phyloP scores from a whole-genome alignment of 371 early-diverging fungal genomes.

The Funneliformis caledonium region DNA sequence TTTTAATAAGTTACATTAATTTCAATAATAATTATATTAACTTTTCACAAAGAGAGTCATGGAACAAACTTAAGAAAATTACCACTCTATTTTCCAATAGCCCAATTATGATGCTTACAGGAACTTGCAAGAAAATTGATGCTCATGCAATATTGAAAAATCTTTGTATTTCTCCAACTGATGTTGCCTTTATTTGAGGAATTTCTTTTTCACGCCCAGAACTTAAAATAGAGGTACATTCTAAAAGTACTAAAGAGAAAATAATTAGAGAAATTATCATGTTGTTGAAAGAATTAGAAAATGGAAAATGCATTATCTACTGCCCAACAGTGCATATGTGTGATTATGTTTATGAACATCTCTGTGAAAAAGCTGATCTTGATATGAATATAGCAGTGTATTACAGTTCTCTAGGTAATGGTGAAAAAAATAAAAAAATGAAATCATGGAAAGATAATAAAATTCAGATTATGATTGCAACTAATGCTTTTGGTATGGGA shows the following conservation, averaged over 20 bases:
- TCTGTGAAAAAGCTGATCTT: not conserved
- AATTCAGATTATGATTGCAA: not conserved
- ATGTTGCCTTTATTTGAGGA: not conserved
- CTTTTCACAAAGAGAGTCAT: not conserved
- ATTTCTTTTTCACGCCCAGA: not conserved
- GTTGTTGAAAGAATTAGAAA: not conserved
- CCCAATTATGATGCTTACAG: not conserved
- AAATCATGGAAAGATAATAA: constrained; percentile 5
- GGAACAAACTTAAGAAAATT: not conserved
- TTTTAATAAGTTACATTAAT: not conserved
- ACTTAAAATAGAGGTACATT: not conserved
- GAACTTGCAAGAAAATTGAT: no score
- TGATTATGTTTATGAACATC: no score
- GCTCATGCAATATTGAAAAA: no score
- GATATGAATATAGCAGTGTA: not conserved
- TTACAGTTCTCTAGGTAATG: not conserved
- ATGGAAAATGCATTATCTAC: not conserved
- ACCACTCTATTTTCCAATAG: not conserved
- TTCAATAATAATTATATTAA: not conserved
- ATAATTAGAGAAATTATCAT: not conserved
- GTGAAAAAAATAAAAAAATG: constrained; percentile 3
- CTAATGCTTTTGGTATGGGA: not conserved
- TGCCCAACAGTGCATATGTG: not conserved
- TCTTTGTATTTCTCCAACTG: no score
- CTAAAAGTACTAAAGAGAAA: not conserved